A percentile compares a stretch with the other conserved stretches of the same genome.
Conservation (phyloP, 2,329 filamentous ascomycete genomes). For the Setomelanomma holmii region DNA sequence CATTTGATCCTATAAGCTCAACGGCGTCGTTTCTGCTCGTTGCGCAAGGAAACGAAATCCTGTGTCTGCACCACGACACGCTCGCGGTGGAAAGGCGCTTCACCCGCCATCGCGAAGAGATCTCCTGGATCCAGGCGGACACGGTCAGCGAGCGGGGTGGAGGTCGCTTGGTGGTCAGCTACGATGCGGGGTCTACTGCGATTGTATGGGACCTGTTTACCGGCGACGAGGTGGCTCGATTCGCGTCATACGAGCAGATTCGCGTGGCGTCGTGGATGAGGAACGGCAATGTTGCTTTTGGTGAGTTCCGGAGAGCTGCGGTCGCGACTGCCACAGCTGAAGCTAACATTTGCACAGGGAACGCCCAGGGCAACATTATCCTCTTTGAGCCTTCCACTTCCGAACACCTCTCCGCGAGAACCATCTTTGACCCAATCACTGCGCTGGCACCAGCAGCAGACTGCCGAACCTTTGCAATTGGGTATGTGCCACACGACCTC, state of each 20-base stretch:
- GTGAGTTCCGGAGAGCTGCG: conserved; percentile 61
- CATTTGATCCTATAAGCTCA: conserved; percentile 87
- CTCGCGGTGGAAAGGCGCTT: conserved; percentile 88
- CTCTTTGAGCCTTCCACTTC: conserved; percentile 92
- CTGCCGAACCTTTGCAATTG: conserved; percentile 94
- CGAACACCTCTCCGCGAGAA: conserved; percentile 89
- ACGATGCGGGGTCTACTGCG: conserved; percentile 87
- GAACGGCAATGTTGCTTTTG: conserved; percentile 96
- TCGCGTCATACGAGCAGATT: conserved; percentile 87
- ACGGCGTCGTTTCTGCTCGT: conserved; percentile 92
- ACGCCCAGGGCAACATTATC: conserved; percentile 90
- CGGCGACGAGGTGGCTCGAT: conserved; percentile 88
- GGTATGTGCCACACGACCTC: conserved; percentile 62
- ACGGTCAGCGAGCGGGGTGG: conserved; percentile 87
- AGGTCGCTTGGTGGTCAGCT: conserved; percentile 88
- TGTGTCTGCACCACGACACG: conserved; percentile 92
- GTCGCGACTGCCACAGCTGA: conserved; percentile 7
- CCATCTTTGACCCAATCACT: conserved; percentile 95
- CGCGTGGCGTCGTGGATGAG: conserved; percentile 92
- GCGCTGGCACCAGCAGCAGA: conserved; percentile 87
- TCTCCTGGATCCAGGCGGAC: conserved; percentile 85
- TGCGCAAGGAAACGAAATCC: conserved; percentile 78
- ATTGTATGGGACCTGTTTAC: conserved; percentile 98
- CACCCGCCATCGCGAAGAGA: conserved; percentile 80
- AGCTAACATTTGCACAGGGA: conserved; percentile 65